Evolutionary conservation across 257 asterid genomes (phyloP), one percentile per base, ranked within the genome.

Genomic region (Solanum tarapatanum): DNA sequence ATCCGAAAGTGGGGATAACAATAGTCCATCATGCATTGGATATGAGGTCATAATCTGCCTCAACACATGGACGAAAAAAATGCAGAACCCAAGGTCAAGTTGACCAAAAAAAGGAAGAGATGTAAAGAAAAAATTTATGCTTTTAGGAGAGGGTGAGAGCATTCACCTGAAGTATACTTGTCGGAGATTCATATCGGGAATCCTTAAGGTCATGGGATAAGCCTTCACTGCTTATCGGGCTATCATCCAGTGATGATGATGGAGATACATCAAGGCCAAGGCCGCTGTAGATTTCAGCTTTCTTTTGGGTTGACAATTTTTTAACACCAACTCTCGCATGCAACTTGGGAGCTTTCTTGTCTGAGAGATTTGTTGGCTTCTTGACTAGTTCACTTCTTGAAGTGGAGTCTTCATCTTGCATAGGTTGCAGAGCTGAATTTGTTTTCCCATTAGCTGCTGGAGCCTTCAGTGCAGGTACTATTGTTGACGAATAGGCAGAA

Each of bases 41-140:
- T 86, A 90, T 62, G 98, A 93, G 90, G 98, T 95, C 98, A 97
- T 95, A 73, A 93, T 91, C 99, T 97, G 98, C 87, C 89, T 83
- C 89, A 90, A 86, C 35, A 90, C 69, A 87, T 39, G 39, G 84
- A 64, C 7, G 62, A 86, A 86, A 86, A 41, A 86, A 37, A 33
- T 82, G 33, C 41, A 80, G 74, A 32, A 73, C 11, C 69, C 36
- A 41, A 48, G 84, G 84, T 88, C 66, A 87, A 60, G 87, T 28
- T 32, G 88, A 41, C 30, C 35, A 58, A 14, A 83, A 43, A 72
- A 35, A 43, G 6, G 55, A 39, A 82, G 76, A 72, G 48, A 55
- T 48, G 43, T 35, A 77, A 89, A 87, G 26, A 23, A 73, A 73
- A 69, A 69, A 83, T 17, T 19, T 24, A 82, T 48, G 68, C 10